These are phyloP conservation scores for Mortierella hygrophila DNA, from an alignment of 192 early-diverging fungal species.

Conservation along the genomic window DNA sequence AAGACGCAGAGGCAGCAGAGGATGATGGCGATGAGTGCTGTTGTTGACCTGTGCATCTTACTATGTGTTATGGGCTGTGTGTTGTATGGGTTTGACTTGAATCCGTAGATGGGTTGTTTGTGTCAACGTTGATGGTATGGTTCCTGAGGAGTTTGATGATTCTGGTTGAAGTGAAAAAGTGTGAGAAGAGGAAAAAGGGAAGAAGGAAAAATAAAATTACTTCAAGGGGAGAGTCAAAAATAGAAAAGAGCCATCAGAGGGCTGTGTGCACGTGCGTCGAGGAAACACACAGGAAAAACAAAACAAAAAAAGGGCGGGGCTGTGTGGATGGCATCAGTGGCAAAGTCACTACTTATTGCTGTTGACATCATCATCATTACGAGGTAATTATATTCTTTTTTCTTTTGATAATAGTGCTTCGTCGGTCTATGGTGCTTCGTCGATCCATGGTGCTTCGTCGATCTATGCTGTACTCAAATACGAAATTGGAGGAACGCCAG, in stretches of 20 bases:
- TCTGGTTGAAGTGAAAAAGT: background rate
- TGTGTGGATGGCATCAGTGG: background rate
- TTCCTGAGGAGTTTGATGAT: background rate
- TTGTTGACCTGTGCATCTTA: conserved; percentile 17
- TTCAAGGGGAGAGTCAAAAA: background rate
- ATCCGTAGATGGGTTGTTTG: background rate
- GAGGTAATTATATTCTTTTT: background rate
- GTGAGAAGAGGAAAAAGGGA: too few relatives aligned
- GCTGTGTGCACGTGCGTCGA: conserved; percentile 4
- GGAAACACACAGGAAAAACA: background rate
- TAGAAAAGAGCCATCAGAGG: background rate
- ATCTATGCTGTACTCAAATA: background rate
- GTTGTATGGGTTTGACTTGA: background rate
- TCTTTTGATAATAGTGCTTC: background rate
- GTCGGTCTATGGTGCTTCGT: too few relatives aligned
- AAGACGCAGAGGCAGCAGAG: conserved; percentile 23
- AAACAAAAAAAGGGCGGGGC: background rate
- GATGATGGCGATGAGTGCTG: conserved; percentile 14
- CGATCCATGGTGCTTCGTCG: background rate
- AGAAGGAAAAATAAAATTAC: background rate
- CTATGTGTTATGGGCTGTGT: background rate
- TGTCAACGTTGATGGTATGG: background rate
- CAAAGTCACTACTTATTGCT: background rate
- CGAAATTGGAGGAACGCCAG: background rate
- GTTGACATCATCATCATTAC: conserved; percentile 5